phyloP scores from a whole-genome alignment of 208 protist genomes.

The Acanthamoeba royreba region DNA sequence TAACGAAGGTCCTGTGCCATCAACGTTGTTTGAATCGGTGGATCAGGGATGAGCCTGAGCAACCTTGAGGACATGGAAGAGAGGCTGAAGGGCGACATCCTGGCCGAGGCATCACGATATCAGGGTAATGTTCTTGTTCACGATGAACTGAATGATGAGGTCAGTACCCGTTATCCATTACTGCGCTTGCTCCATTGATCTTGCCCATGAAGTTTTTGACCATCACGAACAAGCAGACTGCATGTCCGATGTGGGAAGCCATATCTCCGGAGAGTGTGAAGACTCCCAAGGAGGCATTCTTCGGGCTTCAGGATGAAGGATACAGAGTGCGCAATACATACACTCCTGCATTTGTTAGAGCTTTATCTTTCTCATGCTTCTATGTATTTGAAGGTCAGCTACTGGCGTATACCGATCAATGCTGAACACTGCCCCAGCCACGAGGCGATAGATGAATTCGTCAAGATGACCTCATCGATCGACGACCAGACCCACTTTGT shows the following conservation, averaged over 20 bases:
- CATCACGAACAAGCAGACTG: background rate
- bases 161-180: background rate
- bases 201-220: no score
- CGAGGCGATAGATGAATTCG: background rate
- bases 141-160: background rate
- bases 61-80: slow-evolving; percentile 49
- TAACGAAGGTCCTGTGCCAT: background rate
- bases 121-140: slow-evolving; percentile 39
- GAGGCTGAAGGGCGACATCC: slow-evolving; percentile 35
- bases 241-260: slow-evolving; percentile 8
- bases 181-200: background rate
- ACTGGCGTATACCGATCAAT: background rate
- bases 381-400: background rate
- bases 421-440: background rate
- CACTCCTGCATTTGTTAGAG: background rate
- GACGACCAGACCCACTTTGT: background rate
- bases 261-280: background rate
- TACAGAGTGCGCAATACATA: background rate
- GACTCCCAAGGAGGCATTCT: slow-evolving; percentile 14
- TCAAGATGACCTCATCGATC: background rate
- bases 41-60: background rate
- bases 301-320: background rate
- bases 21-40: background rate
- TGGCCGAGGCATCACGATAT: slow-evolving; percentile 27
- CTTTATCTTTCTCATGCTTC: background rate